Conservation (phyloP, 1,284 basidiomycete genomes). For the Macrocybe sp. region DNA sequence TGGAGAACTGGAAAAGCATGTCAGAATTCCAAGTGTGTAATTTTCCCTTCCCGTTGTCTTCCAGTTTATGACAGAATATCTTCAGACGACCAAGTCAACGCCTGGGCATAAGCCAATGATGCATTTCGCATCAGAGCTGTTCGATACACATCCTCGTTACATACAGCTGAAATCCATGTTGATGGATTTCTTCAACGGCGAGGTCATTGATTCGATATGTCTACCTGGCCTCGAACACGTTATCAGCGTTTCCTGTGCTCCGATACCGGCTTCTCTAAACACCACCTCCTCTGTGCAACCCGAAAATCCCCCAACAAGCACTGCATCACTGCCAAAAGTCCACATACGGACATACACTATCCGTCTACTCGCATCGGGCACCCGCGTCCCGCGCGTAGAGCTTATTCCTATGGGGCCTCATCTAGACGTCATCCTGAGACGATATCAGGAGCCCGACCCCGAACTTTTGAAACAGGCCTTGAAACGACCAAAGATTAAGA, state of each 20-base stretch:
- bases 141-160: constrained; percentile 88
- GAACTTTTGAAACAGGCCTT: constrained; percentile 82
- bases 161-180: constrained; percentile 92
- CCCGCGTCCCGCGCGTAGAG: constrained; percentile 75
- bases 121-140: constrained; percentile 93
- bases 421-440: constrained; percentile 79
- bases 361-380: constrained; percentile 71
- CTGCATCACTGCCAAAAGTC: constrained; percentile 66
- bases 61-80: neutral
- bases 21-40: constrained; percentile 71
- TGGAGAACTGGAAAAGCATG: constrained; percentile 81
- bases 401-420: constrained; percentile 90
- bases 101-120: constrained; percentile 91
- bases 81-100: constrained; percentile 80
- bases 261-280: constrained; percentile 51
- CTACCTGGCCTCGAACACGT: constrained; percentile 88
- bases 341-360: constrained; percentile 89
- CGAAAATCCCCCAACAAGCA: constrained; percentile 27
- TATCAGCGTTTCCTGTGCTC: constrained; percentile 80
- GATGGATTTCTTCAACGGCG: constrained; percentile 87
- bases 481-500: constrained; percentile 83
- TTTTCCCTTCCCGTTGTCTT: neutral
- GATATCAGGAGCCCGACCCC: constrained; percentile 70
- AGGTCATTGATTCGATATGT: constrained; percentile 81
- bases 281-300: constrained; percentile 35